Evolutionary conservation across 2,329 filamentous ascomycete species (phyloP), one percentile per base, ranked within the genome.

Genomic region (Aschersonia sp.): DNA sequence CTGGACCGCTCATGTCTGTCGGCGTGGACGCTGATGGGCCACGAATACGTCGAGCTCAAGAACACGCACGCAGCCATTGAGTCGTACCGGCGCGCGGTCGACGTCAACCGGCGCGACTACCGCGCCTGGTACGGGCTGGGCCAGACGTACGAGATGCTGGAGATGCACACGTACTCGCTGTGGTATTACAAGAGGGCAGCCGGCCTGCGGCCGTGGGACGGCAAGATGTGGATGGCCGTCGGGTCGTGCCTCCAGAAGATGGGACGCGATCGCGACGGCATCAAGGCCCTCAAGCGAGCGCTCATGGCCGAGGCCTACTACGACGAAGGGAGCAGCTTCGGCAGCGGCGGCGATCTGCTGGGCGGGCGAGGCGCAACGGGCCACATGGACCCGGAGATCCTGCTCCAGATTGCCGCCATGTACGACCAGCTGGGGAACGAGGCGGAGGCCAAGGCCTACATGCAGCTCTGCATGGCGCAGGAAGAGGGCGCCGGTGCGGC

Each of bases 151-250:
- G 92, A 98, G 63, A 85, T 98, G 55, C 76, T 98, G 7, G 92
- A 98, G 65, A 95, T 95, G 87, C 87, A 95, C 60, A 88, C 89
- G 42, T 98, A 98, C 62, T 89, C 90, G 1, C 69, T 98, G 0
- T 97, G 92, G 76, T 98, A 98, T 66, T 95, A 95, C 69, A 94
- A 97, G 60, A 87, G 92, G 48, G 92, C 92, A 0, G 90, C 90
- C 0, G 87, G 88, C 0, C 71, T 98, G 2, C 80, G 89, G n/a
- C 88, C 90, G 0, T 95, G 90, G 73, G 92, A 98, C 56, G 87
- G 89, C 0, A 97, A 97, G 65, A 94, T 98, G 86, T 98, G 92
- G 92, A 84, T 92, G 70, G 92, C 92, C 0, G 88, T 98, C 5
- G 92, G 87, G 8, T 85, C 85, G 35, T 95, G 90, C 61, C 81